Base-by-base conservation (phyloP, 106 monocot species). In the Amphibolis antarctica region DNA sequence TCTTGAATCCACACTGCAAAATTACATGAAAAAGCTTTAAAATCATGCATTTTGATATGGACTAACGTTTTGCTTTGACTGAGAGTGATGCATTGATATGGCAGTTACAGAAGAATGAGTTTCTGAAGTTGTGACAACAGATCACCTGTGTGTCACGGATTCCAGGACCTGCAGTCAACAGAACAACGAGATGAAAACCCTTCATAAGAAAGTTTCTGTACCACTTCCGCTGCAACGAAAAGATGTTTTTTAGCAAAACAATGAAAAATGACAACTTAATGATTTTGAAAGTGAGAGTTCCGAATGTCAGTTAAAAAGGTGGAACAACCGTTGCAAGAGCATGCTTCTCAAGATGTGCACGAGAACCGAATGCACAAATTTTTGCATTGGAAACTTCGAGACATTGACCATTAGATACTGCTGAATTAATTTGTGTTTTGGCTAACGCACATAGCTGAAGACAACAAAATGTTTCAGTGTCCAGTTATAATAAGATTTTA, bases 1-100 rank as follows among this genome's bases (percentile, higher is more conserved):
- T 91, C 87, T 98, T 98, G 69, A 91, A 98, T 23, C 98, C 98
- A 78, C 98, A 98, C 98, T 98, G 82, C 62, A 77, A 48, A 64
- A 48, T 5, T 57, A 57, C 42, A 61, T 61, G 30, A 14, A 12
- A 28, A 57, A 57, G 15, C 11, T 28, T 57, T 26, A 12, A 0
- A 27, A 28, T 24, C 19, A 24, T n/a, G 23, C 11, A 53, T 53
- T n/a, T 21, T 22, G 10, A 53, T 19, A n/a, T 19, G n/a, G 52
- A n/a, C n/a, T 53, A 53, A 19, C 3, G 19, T 22, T 53, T 23
- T 20, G 18, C n/a, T 53, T 19, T 53, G 52, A 53, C 10, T 9
- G n/a, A 53, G 21, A 53, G 21, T 21, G 9, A 53, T 10, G 19
- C 53, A 48, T 27, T 15, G 4, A 55, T 23, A 42, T 60, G 20